Evolutionary conservation across 2,329 filamentous ascomycete genomes (phyloP), one percentile per base, ranked within the genome.

Genomic region (Leptographium radiaticola): DNA sequence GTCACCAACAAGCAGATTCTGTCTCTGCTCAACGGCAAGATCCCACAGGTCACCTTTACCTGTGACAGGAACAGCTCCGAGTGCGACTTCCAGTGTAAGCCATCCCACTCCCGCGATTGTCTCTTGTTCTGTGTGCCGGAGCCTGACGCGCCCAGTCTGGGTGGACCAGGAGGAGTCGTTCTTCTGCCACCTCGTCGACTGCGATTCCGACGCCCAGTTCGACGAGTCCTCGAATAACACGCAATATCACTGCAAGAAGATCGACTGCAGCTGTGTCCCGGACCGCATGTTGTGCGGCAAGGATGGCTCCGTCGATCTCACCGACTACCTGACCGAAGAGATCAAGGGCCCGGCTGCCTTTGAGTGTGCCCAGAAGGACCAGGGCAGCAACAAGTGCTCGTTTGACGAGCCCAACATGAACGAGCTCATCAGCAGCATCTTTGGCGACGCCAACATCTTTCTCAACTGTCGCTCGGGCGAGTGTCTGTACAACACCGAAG

Each of bases 1-100:
- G 93, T 98, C 60, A 97, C 90, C 54, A 98, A 98, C 72, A 80
- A 82, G 68, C 93, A 95, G 73, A 98, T 98, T 64, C 75, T 91
- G 53, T 83, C 90, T 58, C 83, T 91, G 64, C 77, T 98, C 49
- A 87, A 89, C 62, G 83, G 86, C 46, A 81, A 89, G 69, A 86
- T 87, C 55, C 90, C 93, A 0, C 87, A 98, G 68, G 93, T 94
- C 30, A 98, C 93, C 1, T 98, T 98, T 65, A 89, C 85, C 34
- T 98, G 93, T 68, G 81, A 90, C 63, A 81, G 79, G 39, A 81
- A 86, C 51, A 75, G 81, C 6, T 75, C 79, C 20, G 81, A 85
- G 20, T 98, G 93, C 65, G 93, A 95, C 66, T 98, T 98, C 62
- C 93, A 98, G 69, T 98, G 87, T 89, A 72, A 62, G 84, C 62